These are phyloP conservation scores for Abrus pulchellus DNA, from an alignment of 306 rosid species.

Conservation along the genomic window DNA sequence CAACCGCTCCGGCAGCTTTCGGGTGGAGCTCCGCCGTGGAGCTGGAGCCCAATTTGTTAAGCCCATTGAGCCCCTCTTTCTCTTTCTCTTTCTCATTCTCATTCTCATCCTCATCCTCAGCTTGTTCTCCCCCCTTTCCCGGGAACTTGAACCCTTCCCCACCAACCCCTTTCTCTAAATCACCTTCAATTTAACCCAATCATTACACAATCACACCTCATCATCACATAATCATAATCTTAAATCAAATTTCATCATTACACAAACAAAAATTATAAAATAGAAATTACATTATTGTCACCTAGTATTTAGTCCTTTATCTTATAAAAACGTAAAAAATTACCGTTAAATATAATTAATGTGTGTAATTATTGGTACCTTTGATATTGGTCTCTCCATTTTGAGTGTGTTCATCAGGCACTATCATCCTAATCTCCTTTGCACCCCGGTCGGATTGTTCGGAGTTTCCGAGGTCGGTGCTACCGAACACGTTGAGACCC, in stretches of 20 bases:
- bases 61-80: slow-evolving; percentile 66
- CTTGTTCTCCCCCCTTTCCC: slow-evolving; percentile 60
- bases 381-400: slow-evolving; percentile 68
- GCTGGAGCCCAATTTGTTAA: slow-evolving; percentile 66
- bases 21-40: slow-evolving; percentile 77
- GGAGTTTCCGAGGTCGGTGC: slow-evolving; percentile 54
- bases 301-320: too few relatives aligned
- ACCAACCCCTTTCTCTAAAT: slow-evolving; percentile 49
- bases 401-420: slow-evolving; percentile 73
- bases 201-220: not conserved
- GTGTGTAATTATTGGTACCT: slow-evolving; percentile 48
- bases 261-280: not conserved
- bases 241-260: not conserved
- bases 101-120: slow-evolving; percentile 31
- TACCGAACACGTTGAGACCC: slow-evolving; percentile 72
- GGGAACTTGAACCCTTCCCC: slow-evolving; percentile 68
- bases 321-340: too few relatives aligned
- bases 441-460: slow-evolving; percentile 89
- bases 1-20: slow-evolving; percentile 54
- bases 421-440: slow-evolving; percentile 91
- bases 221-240: too few relatives aligned
- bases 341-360: too few relatives aligned
- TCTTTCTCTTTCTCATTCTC: slow-evolving; percentile 48
- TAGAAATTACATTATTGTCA: too few relatives aligned
- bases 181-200: slow-evolving; percentile 47